A percentile compares a stretch with the other conserved stretches of the same genome.
phyloP scores from a whole-genome alignment of 192 early-diverging fungal species.

The Allomyces macrogynus region DNA sequence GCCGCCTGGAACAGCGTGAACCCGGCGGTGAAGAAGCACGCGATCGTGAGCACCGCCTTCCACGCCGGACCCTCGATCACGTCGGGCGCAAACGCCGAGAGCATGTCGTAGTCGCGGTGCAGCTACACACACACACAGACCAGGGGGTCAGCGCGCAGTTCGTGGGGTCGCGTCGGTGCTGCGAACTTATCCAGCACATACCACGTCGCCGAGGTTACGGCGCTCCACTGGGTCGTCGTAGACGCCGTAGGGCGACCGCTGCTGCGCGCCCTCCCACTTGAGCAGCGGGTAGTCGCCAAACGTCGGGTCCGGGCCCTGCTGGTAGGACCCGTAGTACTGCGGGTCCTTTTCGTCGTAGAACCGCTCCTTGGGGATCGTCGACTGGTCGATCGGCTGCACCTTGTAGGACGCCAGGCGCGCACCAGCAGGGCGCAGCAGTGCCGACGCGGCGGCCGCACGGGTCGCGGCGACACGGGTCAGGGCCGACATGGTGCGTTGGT shows the following conservation, averaged over 20 bases:
- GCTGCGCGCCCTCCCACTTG: not conserved
- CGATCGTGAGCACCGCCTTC: not conserved
- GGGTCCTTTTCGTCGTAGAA: not conserved
- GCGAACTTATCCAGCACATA: not conserved
- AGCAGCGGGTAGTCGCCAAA: not conserved
- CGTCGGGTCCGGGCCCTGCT: not conserved
- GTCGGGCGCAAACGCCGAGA: not conserved
- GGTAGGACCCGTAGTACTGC: not conserved
- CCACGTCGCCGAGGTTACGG: not conserved
- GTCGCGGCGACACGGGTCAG: not conserved
- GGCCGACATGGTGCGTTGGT: not conserved
- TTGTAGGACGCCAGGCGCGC: not conserved
- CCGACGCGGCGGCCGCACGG: not conserved
- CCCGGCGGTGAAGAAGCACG: not conserved
- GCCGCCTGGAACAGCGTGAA: not conserved
- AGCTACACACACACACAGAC: not conserved
- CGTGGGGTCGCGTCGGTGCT: too few species aligned
- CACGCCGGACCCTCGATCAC: not conserved
- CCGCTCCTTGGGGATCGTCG: not conserved
- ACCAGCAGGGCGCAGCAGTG: not conserved
- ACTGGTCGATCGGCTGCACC: not conserved
- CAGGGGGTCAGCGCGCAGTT: too few species aligned
- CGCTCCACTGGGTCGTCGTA: not conserved
- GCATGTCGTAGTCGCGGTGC: not conserved
- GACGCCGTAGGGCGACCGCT: not conserved